Base-by-base conservation (phyloP, 2,329 filamentous ascomycete species). In the Ophiocordyceps camponoti-floridani region DNA sequence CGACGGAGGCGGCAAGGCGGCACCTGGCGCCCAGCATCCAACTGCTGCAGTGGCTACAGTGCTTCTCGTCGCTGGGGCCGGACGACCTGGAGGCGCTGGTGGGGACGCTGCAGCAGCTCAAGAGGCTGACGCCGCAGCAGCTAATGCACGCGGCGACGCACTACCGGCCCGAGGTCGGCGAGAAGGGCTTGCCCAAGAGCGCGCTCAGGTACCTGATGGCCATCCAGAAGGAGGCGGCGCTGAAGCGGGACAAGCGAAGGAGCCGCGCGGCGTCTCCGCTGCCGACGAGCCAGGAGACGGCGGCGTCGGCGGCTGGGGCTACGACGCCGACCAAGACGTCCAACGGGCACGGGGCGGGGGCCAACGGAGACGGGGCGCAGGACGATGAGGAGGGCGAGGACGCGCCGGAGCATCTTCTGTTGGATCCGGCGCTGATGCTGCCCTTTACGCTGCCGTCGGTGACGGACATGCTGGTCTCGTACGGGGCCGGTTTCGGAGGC, bases 391-490 rank as follows among this genome's bases (percentile, higher is more conserved):
- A 54, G 4, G 50, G 81, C 10, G 77, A 81, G 16, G 77, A 84
- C 48, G 69, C 78, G 13, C 82, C 82, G 0, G 77, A 84, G 52
- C 73, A 84, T 47, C 69, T 95, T 33, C 76, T 95, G 40, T 64
- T 96, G 44, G 88, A 96, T 56, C 86, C 89, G 3, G 84, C 88
- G 2, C 69, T 94, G 47, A 94, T 95, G 73, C 72, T 98, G 26
- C 91, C 91, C 0, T 98, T 98, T 59, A 82, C 83, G n/a, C 69
- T 98, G 27, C 91, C 91, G 1, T 94, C 89, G 1, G 91, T 86
- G 46, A 96, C 88, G 26, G 91, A 98, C 60, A 98, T 98, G 91
- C 72, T 96, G 42, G 77, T 98, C 42, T 89, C 81, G 51, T 98
- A 93, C 56, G 91, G 91, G 1, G 88, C 91, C 12, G 91, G 91